Conservation (phyloP, 495 filamentous ascomycete genomes). For the Recurvomyces mirabilis region DNA sequence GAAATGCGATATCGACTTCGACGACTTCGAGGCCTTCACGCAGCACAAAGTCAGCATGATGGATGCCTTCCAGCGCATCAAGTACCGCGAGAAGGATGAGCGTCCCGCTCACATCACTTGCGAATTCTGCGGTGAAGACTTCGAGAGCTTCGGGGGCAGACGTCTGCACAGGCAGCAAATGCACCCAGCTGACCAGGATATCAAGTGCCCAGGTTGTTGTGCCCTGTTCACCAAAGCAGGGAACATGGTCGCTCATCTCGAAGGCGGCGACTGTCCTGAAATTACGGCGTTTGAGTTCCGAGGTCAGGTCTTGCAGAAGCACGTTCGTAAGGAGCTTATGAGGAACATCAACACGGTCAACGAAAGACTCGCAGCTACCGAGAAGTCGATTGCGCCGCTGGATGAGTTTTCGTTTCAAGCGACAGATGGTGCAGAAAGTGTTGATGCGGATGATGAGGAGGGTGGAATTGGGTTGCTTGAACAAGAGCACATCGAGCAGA, state of each 20-base stretch:
- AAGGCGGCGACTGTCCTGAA: constrained; percentile 34
- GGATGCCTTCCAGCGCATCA: constrained; percentile 9
- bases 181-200: constrained; percentile 27
- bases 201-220: constrained; percentile 39
- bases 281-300: constrained; percentile 29
- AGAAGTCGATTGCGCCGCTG: too few species aligned
- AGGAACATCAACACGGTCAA: constrained; percentile 4
- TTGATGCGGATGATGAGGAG: constrained; percentile 12
- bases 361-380: background rate
- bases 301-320: constrained; percentile 32
- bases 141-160: constrained; percentile 36
- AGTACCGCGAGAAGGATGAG: constrained; percentile 23
- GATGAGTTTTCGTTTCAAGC: too few species aligned
- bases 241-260: constrained; percentile 40
- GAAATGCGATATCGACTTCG: constrained; percentile 41
- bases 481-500: background rate
- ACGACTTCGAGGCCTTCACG: constrained; percentile 31
- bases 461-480: constrained; percentile 18
- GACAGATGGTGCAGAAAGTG: too few species aligned
- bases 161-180: constrained; percentile 38
- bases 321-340: constrained; percentile 28
- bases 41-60: constrained; percentile 23
- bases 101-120: constrained; percentile 39
- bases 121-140: constrained; percentile 41
- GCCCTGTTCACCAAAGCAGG: constrained; percentile 35